Base-by-base conservation (phyloP, 2,329 filamentous ascomycete species). In the Ceratocystis variospora region DNA sequence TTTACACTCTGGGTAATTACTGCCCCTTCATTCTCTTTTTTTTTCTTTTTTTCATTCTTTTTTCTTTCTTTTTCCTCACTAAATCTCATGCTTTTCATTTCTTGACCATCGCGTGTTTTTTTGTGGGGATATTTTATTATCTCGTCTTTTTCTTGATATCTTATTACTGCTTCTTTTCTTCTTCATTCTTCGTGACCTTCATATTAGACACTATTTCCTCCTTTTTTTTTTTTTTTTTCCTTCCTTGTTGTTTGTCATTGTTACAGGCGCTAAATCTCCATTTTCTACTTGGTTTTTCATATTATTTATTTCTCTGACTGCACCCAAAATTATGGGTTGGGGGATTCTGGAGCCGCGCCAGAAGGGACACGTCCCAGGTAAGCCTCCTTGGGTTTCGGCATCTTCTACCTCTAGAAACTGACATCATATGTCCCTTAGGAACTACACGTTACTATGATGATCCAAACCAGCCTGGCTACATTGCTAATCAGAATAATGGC, bases 331-430 rank as follows among this genome's bases (percentile, higher is more conserved):
- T 66, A 78, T 78, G 76, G 72, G 72, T 31, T 79, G 94, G 69
- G 87, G 89, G 63, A 84, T 95, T 68, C 79, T 94, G 67, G 85
- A 92, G 71, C 83, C 88, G 72, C 79, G 73, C 72, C 79, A 80
- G 71, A 79, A 85, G 70, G 81, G 83, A 71, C 82, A 89, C 74
- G 89, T 93, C 68, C 90, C 90, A 68, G 89, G 89, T 91, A 78
- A 73, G 61, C 19, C 33, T 31, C 19, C 17, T 22, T 12, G 1
- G 61, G 5, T 19, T 22, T 64, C 69, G 72, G 63, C 68, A 64
- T 45, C 5, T 66, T 66, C 67, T 64, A 31, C 4, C 17, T 44
- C 15, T 48, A 22, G 28, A 53, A 17, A 19, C n/a, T 46, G 17
- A 46, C 12, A 57, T 45, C n/a, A 15, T 19, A 45, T 41, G 37